Percentiles rank a stretch among this genome's conserved stretches.
Conservation (phyloP, 352 stramenopile genomes). For the Globisporangium takayamanum region DNA sequence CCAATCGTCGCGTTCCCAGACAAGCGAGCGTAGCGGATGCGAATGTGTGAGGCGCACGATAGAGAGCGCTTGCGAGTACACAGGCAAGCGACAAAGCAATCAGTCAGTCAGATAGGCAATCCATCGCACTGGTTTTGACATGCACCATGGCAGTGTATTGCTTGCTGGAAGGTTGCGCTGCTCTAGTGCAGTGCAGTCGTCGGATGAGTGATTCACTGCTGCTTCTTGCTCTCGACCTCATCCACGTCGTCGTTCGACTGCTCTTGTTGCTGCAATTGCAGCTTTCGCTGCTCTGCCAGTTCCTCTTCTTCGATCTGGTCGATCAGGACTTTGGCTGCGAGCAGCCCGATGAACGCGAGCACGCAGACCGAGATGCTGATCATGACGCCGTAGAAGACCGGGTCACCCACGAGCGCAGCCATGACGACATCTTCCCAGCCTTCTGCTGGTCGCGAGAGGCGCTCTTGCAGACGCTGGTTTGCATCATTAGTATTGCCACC, state of each 20-base stretch:
- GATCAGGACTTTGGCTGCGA: slow-evolving; percentile 53
- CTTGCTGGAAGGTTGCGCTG: background rate
- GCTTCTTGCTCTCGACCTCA: slow-evolving; percentile 16
- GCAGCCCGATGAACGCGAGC: slow-evolving; percentile 43
- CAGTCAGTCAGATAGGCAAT: background rate
- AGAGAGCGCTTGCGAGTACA: background rate
- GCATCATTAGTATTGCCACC: background rate
- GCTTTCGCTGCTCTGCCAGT: slow-evolving; percentile 14
- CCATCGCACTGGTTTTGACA: background rate
- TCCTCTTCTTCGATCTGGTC: slow-evolving; percentile 54
- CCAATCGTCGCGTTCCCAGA: slow-evolving; percentile 42
- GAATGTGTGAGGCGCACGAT: background rate
- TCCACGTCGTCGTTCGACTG: background rate
- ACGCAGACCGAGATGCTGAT: slow-evolving; percentile 35
- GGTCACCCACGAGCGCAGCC: slow-evolving; percentile 51
- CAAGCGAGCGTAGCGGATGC: slow-evolving; percentile 9
- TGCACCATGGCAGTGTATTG: background rate
- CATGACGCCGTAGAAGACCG: slow-evolving; percentile 48
- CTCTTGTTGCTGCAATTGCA: slow-evolving; percentile 15
- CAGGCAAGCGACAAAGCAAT: background rate
- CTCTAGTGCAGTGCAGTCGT: background rate
- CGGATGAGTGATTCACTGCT: slow-evolving; percentile 6
- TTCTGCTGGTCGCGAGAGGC: slow-evolving; percentile 45
- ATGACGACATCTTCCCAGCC: slow-evolving; percentile 63
- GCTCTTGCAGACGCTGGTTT: slow-evolving; percentile 28